Conservation (phyloP, 192 early-diverging fungal genomes). For the Phycomyces blakesleeanus region DNA sequence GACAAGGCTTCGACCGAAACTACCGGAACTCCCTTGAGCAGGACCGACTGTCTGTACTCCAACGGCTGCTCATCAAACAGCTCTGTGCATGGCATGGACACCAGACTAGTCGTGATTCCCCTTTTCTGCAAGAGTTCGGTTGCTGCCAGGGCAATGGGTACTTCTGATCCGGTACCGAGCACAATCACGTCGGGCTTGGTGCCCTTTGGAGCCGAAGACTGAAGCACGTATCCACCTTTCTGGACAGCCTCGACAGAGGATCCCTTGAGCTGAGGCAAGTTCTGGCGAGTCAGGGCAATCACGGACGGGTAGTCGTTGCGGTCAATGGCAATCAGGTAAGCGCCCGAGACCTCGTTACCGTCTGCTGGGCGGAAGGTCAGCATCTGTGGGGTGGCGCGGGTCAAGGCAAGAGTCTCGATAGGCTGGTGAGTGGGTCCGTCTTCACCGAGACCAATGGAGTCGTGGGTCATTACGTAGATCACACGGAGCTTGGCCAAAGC, state of each 20-base stretch:
- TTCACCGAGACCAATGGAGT: conserved; percentile 96
- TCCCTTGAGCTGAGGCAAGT: conserved; percentile 84
- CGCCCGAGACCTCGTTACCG: conserved; percentile 88
- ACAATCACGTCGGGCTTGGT: conserved; percentile 64
- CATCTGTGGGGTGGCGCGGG: conserved; percentile 87
- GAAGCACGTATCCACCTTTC: conserved; percentile 85
- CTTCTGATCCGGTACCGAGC: conserved; percentile 88
- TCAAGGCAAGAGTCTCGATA: conserved; percentile 85
- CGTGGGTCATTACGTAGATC: conserved; percentile 96
- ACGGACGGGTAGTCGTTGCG: conserved; percentile 67
- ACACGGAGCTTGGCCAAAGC: conserved; percentile 85
- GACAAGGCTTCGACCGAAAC: conserved; percentile 84
- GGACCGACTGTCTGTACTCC: conserved; percentile 80
- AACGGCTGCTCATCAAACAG: conserved; percentile 81
- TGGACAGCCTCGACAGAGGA: conserved; percentile 74
- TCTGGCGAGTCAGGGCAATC: conserved; percentile 86
- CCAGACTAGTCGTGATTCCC: conserved; percentile 61
- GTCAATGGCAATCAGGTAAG: conserved; percentile 80
- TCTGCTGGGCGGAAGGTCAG: conserved; percentile 87
- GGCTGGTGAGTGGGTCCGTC: conserved; percentile 99
- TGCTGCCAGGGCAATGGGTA: conserved; percentile 78
- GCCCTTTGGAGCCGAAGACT: conserved; percentile 43
- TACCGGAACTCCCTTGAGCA: conserved; percentile 76
- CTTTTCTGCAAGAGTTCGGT: conserved; percentile 41
- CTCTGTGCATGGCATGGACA: conserved; percentile 91